phyloP scores from a whole-genome alignment of 1,284 basidiomycete species.

The Microbotryum silenes-acaulis region DNA sequence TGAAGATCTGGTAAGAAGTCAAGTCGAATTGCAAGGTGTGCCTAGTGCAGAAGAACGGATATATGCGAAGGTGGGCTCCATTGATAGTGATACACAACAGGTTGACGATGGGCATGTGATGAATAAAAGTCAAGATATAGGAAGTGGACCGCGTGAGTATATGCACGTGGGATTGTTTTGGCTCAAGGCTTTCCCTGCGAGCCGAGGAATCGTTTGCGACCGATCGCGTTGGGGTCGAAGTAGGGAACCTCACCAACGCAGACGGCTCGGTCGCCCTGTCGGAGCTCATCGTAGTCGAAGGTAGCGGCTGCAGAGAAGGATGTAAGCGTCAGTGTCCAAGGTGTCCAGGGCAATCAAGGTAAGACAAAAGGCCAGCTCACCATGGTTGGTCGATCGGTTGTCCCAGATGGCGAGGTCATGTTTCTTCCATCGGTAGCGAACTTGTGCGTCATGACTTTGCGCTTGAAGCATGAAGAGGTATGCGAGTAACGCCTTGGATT shows the following conservation, averaged over 20 bases:
- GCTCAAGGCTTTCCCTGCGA: background rate
- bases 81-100: too few species aligned
- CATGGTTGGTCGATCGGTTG: constrained; percentile 50
- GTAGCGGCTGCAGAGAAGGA: constrained; percentile 31
- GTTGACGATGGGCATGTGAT: too few species aligned
- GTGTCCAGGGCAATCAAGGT: constrained; percentile 7
- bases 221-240: constrained; percentile 50
- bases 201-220: constrained; percentile 47
- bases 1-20: too few species aligned
- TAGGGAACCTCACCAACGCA: constrained; percentile 58
- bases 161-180: too few species aligned
- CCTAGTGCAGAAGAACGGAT: too few species aligned
- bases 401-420: constrained; percentile 45
- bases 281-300: constrained; percentile 48
- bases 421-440: constrained; percentile 47
- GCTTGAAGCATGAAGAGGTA: constrained; percentile 44
- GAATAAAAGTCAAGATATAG: too few species aligned
- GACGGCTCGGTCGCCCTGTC: constrained; percentile 55
- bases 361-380: background rate
- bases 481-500: constrained; percentile 51
- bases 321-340: too few species aligned
- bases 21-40: too few species aligned
- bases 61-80: too few species aligned
- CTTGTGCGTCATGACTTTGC: constrained; percentile 47
- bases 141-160: too few species aligned